These are phyloP conservation scores for Sporothrix globosa DNA, from an alignment of 2,329 filamentous ascomycete species.

Conservation along the genomic window DNA sequence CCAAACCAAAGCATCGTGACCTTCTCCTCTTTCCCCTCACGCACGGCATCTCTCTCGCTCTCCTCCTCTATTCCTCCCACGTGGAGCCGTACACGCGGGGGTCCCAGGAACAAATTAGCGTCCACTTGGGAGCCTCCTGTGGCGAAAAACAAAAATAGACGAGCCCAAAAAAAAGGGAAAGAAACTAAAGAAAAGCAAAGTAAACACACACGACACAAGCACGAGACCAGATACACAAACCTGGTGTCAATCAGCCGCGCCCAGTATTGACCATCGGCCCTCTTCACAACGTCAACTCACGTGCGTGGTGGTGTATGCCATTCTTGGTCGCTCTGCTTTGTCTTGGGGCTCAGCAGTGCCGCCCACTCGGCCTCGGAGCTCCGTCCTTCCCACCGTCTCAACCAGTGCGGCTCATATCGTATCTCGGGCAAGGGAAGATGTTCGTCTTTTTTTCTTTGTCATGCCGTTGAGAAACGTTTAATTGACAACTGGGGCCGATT, in stretches of 20 bases:
- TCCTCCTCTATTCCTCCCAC: constrained; percentile 23
- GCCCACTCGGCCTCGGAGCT: constrained; percentile 7
- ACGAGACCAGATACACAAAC: neutral
- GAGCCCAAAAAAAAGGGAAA: neutral
- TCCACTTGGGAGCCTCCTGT: constrained; percentile 22
- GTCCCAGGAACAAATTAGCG: neutral
- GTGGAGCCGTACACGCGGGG: constrained; percentile 24
- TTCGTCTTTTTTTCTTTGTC: neutral
- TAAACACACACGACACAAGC: neutral
- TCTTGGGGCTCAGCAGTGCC: neutral
- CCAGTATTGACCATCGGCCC: neutral
- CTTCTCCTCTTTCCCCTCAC: constrained; percentile 16
- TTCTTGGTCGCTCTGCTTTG: neutral
- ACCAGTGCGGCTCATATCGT: constrained; percentile 17
- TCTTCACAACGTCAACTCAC: neutral
- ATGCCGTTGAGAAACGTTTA: neutral
- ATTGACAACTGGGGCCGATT: neutral
- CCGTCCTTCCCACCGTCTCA: neutral
- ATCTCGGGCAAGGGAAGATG: neutral
- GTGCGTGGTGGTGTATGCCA: neutral
- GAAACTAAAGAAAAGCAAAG: neutral
- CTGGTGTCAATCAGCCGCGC: constrained; percentile 11
- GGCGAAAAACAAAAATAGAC: constrained; percentile 3
- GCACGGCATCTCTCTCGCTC: neutral
- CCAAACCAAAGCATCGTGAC: constrained; percentile 14